Base-by-base conservation (phyloP, 2,329 filamentous ascomycete genomes). In the Cladosporium oxysporum region DNA sequence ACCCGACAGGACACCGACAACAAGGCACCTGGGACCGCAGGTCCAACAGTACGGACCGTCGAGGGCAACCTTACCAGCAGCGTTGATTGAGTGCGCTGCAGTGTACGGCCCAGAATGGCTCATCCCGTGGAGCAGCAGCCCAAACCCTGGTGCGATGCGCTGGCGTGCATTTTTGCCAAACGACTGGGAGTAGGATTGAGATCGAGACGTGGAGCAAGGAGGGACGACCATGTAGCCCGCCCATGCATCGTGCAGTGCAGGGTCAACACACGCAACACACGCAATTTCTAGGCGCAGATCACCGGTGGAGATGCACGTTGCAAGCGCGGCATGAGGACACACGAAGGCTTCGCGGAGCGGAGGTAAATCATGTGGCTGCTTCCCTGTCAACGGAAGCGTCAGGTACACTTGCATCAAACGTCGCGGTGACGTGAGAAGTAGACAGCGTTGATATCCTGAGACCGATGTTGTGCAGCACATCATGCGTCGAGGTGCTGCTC, bases 121-220 rank as follows among this genome's bases (percentile, higher is more conserved):
- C 50, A 57, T 70, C 70, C 68, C 69, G 71, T 69, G 67, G 61
- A 63, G 61, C 61, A 63, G 33, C 33, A 71, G 70, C 69, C 72
- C 78, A 79, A 80, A 77, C 79, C 80, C 80, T 80, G 81, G 79
- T 59, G 76, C 91, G 91, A 93, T 96, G 92, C 90, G 92, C 85
- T 96, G 92, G 92, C 92, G 89, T 89, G 83, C 84, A 84, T 90
- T 85, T 84, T 88, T 86, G 86, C 91, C 91, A 94, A 89, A 93
- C 88, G 85, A 88, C 66, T 67, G 47, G 58, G 53, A 60, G 49
- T 8, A 60, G 47, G 63, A 65, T 70, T 68, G 71, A 73, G 71
- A 75, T 76, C 71, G 69, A 73, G 69, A 70, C 70, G 70, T 68
- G 71, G 70, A 74, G 70, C 71, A 60, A 65, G 33, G 63, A 60